phyloP scores from a whole-genome alignment of 345 rosid genomes.

The Eucalyptus curtisii region DNA sequence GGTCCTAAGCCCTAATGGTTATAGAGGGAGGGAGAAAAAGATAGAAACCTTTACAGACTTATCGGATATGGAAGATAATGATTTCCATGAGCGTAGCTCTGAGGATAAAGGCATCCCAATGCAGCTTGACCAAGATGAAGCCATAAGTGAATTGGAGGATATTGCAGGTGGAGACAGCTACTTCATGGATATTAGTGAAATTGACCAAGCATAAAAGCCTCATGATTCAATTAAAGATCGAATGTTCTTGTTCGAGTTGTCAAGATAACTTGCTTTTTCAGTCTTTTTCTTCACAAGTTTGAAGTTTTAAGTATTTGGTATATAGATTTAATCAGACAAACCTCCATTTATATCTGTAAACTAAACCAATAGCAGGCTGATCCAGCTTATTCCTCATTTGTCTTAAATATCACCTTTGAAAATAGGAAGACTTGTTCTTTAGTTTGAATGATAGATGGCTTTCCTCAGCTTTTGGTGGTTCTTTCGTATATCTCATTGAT shows the following conservation, averaged over 20 bases:
- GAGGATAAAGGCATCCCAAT: conserved; percentile 14
- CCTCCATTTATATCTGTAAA: background rate
- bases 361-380: background rate
- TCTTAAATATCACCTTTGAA: background rate
- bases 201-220: conserved; percentile 6
- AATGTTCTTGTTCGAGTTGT: background rate
- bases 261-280: background rate
- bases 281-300: background rate
- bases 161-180: background rate
- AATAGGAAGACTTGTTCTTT: too few species aligned
- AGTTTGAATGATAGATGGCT: too few species aligned
- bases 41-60: conserved; percentile 32
- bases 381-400: background rate
- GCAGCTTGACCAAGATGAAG: conserved; percentile 16
- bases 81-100: conserved; percentile 8
- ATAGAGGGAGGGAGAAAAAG: conserved; percentile 63
- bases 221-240: background rate
- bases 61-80: conserved; percentile 36
- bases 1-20: conserved; percentile 36
- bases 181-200: conserved; percentile 24
- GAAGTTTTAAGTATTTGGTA: background rate
- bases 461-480: too few species aligned
- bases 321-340: background rate
- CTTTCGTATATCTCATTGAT: too few species aligned
- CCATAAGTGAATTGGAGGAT: conserved; percentile 14